Base-by-base conservation (phyloP, 805 yeast genomes). In the Kurtzmaniella cleridarum region DNA sequence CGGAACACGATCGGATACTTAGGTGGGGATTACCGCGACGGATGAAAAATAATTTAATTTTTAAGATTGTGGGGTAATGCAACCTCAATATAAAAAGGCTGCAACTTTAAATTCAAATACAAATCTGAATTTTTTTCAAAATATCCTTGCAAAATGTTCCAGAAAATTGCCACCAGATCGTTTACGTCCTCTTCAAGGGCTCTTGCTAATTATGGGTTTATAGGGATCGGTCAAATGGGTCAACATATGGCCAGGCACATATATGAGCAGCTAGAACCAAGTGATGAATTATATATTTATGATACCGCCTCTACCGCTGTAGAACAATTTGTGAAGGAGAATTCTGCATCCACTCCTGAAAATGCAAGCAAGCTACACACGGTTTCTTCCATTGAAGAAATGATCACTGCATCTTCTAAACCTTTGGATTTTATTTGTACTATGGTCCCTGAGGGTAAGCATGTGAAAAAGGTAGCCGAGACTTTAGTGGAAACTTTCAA, bases 191-290 rank as follows among this genome's bases (percentile, higher is more conserved):
- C 43, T 7, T 30, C 40, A 9, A 17, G 17, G 11, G 24, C 2
- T 24, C 46, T 35, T 27, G 41, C 45, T 16, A 55, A 47, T 33
- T 74, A 69, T 47, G 80, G 79, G 23, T 75, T 75, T 57, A 67
- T 75, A 31, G 80, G 80, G n/a, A 59, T 75, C 24, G 80, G 80
- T 24, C 73, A 71, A 40, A 75, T 75, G 80, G 77, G 80, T 38
- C 71, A 66, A 38, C 72, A 71, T 46, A 75, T 75, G 80, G 79
- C 79, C 14, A 55, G 63, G 41, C 76, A 75, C 46, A 58, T 75
- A 24, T 62, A 67, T 48, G 58, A 60, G 40, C 59, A 66, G 39
- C 50, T 69, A 41, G 57, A 55, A 29, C 54, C 65, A 1, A 39
- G 45, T 11, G 78, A 75, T 39, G 51, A 55, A 27, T 55, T 73